These are phyloP conservation scores for Arthrobotrys entomopaga DNA, from an alignment of 2,329 filamentous ascomycete species.

Conservation along the genomic window DNA sequence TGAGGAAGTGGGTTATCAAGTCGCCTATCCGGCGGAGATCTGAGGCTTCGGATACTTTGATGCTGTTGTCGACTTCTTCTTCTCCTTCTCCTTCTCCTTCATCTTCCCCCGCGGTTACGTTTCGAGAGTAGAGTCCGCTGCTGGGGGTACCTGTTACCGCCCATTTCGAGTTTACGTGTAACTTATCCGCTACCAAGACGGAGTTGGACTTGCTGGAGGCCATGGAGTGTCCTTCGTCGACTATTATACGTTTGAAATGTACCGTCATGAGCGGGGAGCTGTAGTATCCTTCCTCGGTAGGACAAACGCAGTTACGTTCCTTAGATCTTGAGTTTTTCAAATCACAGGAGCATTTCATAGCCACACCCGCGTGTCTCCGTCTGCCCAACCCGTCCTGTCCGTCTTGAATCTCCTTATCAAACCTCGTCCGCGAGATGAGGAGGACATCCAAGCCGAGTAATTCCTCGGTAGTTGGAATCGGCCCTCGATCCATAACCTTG, in stretches of 20 bases:
- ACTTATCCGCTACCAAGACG: constrained; percentile 66
- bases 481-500: constrained; percentile 14
- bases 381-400: constrained; percentile 65
- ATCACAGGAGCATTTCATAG: constrained; percentile 59
- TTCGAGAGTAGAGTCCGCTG: constrained; percentile 77
- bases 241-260: constrained; percentile 87
- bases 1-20: constrained; percentile 76
- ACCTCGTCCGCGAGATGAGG: constrained; percentile 77
- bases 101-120: constrained; percentile 64
- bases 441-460: constrained; percentile 78
- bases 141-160: constrained; percentile 91
- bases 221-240: constrained; percentile 90
- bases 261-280: constrained; percentile 74
- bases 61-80: constrained; percentile 61
- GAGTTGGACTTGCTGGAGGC: constrained; percentile 74
- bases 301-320: constrained; percentile 64
- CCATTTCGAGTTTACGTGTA: constrained; percentile 80
- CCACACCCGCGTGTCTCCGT: constrained; percentile 55
- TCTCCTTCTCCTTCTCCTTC: constrained; percentile 56
- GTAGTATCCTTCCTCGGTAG: constrained; percentile 63
- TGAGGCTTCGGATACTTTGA: constrained; percentile 58
- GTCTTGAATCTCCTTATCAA: constrained; percentile 74
- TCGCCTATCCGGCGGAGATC: constrained; percentile 72
- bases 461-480: constrained; percentile 69
- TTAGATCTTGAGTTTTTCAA: constrained; percentile 64